phyloP scores from a whole-genome alignment of 116 monocot genomes.

The Iris pallida region DNA sequence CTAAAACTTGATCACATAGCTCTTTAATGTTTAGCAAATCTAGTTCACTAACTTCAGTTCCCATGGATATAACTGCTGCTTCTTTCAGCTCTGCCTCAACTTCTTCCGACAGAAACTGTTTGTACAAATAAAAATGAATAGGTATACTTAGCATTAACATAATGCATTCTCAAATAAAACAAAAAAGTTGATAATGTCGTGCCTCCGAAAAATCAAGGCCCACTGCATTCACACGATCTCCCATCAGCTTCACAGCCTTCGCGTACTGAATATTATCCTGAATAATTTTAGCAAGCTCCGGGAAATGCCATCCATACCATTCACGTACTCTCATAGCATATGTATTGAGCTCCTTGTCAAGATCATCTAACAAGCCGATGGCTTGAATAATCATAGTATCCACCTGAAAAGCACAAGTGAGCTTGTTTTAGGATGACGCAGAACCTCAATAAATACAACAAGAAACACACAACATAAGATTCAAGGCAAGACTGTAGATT shows the following conservation, averaged over 20 bases:
- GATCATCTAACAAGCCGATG: conserved; percentile 85
- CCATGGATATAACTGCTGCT: conserved; percentile 74
- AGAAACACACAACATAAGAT: too few relatives aligned
- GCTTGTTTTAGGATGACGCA: too few relatives aligned
- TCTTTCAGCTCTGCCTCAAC: conserved; percentile 67
- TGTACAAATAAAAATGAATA: conserved; percentile 4
- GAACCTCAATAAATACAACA: too few relatives aligned
- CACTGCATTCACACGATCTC: conserved; percentile 54
- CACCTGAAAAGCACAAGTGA: conserved; percentile 33
- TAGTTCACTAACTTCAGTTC: conserved; percentile 74
- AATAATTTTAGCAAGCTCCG: conserved; percentile 76
- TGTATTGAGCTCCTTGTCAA: conserved; percentile 84
- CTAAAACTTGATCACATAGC: conserved; percentile 77
- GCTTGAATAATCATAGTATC: conserved; percentile 89
- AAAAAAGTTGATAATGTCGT: neutral
- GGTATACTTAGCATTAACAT: neutral
- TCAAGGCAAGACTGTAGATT: too few relatives aligned
- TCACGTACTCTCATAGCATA: conserved; percentile 93
- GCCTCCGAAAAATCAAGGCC: conserved; percentile 84
- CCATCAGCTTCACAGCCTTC: conserved; percentile 76
- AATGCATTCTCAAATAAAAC: neutral
- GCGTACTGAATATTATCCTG: conserved; percentile 78
- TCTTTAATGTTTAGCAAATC: conserved; percentile 66
- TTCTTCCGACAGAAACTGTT: conserved; percentile 64
- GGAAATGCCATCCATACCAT: conserved; percentile 95